Base-by-base conservation (phyloP, 352 stramenopile species). In the Elongisporangium undulatum region DNA sequence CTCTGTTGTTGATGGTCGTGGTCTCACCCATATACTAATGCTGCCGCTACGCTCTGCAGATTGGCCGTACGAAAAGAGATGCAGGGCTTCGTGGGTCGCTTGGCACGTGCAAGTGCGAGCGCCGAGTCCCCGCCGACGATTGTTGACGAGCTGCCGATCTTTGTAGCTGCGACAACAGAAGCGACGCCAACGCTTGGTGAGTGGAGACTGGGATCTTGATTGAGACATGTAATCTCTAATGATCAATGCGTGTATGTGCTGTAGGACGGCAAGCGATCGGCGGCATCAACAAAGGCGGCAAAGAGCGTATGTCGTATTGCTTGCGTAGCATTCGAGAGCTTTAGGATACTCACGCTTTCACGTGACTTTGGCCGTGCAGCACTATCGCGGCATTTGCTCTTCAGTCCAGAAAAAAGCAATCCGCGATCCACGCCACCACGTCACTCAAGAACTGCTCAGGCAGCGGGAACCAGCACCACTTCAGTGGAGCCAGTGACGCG, bases 51-150 rank as follows among this genome's bases (percentile, higher is more conserved):
- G 13, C 8, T 49, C 34, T 45, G 52, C 39, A 78, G 67, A 60
- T 66, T 89, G 54, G 77, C 76, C 3, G 68, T 90, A 57, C 74
- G 84, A 19, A 69, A 73, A 21, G 79, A 90, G 70, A 77, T 91
- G 66, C 79, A 89, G 63, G 79, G 79, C 38, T 90, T 89, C 65
- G 75, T 92, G 19, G 79, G 72, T 1, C 71, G 79, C 4, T 57
- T 94, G 56, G 67, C 69, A 24, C 78, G 80, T 29, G 77, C 79
- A 10, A 91, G 77, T 54, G 54, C 77, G 51, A 91, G 77, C 53
- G 54, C 77, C 52, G 64, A 82, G 56, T 83, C 74, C 3, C 65
- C 75, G 20, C 58, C 67, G 3, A 45, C 24, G 16, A 26, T 23
- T n/a, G 48, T 23, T 2, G 54, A 53, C 16, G 52, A 22, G 12